Conservation (phyloP, 495 filamentous ascomycete species). For the Lasiosphaeria miniovina region DNA sequence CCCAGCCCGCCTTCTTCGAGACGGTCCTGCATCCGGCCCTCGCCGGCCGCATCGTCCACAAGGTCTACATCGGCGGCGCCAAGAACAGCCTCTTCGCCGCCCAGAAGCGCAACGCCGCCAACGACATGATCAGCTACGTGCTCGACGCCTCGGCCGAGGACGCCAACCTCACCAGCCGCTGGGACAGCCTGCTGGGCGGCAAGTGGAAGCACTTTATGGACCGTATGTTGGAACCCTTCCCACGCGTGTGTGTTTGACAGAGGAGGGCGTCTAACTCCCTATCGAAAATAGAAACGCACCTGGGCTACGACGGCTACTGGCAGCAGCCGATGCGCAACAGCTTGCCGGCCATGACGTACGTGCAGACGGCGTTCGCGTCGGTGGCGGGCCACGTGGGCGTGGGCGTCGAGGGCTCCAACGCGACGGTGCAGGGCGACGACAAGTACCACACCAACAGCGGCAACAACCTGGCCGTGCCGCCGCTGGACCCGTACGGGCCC, state of each 20-base stretch:
- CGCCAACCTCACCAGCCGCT: slow-evolving; percentile 56
- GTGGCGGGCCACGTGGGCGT: slow-evolving; percentile 64
- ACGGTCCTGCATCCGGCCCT: slow-evolving; percentile 66
- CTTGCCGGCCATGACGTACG: slow-evolving; percentile 57
- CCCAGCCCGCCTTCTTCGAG: slow-evolving; percentile 63
- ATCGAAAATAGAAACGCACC: slow-evolving; percentile 44
- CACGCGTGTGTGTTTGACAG: neutral
- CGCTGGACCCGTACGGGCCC: slow-evolving; percentile 62
- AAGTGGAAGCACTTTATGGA: slow-evolving; percentile 77
- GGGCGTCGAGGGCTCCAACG: slow-evolving; percentile 62
- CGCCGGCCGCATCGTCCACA: slow-evolving; percentile 58
- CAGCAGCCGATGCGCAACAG: slow-evolving; percentile 71
- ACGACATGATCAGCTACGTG: slow-evolving; percentile 56
- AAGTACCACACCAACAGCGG: slow-evolving; percentile 57
- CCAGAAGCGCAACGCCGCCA: slow-evolving; percentile 65
- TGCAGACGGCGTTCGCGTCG: slow-evolving; percentile 53
- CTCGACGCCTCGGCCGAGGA: slow-evolving; percentile 61
- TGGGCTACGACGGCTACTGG: slow-evolving; percentile 55
- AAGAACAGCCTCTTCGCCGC: slow-evolving; percentile 61
- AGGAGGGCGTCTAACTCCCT: slow-evolving; percentile 6
- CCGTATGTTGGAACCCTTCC: slow-evolving; percentile 33
- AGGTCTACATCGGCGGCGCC: slow-evolving; percentile 59
- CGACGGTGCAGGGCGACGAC: slow-evolving; percentile 64
- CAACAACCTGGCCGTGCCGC: slow-evolving; percentile 53
- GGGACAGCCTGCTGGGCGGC: slow-evolving; percentile 60